These are phyloP conservation scores for Neurospora terricola DNA, from an alignment of 495 filamentous ascomycete species.

Conservation along the genomic window DNA sequence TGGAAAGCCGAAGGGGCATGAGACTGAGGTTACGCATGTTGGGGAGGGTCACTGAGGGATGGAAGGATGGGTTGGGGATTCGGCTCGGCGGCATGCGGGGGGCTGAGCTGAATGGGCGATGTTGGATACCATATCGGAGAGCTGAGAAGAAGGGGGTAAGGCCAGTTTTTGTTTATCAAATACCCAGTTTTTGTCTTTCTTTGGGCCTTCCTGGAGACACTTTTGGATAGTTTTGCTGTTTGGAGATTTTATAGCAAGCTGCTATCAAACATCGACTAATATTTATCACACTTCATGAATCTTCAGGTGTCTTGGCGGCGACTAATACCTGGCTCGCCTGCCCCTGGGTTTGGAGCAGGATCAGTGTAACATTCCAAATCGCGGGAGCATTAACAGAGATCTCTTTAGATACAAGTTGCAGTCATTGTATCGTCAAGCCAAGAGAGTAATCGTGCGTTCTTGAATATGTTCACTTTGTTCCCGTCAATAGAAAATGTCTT, in stretches of 20 bases:
- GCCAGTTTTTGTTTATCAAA: not conserved
- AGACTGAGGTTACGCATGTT: not conserved
- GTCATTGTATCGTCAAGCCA: not conserved
- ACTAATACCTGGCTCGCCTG: not conserved
- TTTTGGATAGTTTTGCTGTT: not conserved
- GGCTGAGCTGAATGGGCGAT: not conserved
- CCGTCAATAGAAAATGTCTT: not conserved
- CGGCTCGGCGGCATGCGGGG: not conserved
- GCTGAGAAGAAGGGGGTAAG: not conserved
- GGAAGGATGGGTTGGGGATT: not conserved
- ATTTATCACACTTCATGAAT: not conserved
- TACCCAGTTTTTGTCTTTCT: not conserved
- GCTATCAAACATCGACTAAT: not conserved
- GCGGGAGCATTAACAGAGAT: not conserved
- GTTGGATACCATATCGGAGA: not conserved
- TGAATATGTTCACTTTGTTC: not conserved
- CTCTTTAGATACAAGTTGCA: not conserved
- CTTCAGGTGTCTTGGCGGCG: not conserved
- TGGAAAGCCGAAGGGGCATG: conserved; percentile 2
- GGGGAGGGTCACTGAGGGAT: not conserved
- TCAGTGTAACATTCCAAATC: not conserved
- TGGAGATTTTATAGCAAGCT: not conserved
- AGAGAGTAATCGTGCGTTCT: not conserved
- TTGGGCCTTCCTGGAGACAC: not conserved
- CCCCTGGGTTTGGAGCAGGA: not conserved